Evolutionary conservation across 2,329 filamentous ascomycete genomes (phyloP).

Genomic region (Dothistroma pini): DNA sequence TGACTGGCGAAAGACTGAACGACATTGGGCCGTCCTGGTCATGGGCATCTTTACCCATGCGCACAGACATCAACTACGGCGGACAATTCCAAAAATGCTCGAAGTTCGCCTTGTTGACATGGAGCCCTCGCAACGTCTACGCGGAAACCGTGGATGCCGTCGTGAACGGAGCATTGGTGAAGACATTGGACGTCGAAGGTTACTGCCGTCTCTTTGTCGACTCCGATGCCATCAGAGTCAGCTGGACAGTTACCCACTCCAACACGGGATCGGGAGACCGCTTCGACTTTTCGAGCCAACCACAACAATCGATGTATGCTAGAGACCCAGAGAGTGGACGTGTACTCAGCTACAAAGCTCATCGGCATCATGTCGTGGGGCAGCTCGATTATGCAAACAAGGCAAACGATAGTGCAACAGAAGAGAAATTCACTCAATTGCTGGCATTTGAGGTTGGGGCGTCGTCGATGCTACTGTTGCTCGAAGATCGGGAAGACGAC

Average conservation of each 20-base stretch:
- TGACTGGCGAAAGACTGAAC: neutral
- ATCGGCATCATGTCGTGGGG: neutral
- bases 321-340: slow-evolving; percentile 1
- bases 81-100: neutral
- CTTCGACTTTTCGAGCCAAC: neutral
- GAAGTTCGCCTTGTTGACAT: neutral
- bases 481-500: neutral
- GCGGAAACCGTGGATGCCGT: neutral
- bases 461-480: slow-evolving; percentile 4
- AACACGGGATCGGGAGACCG: neutral
- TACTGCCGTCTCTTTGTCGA: neutral
- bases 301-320: neutral
- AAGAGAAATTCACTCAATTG: neutral
- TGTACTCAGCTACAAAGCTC: neutral
- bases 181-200: neutral
- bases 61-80: slow-evolving; percentile 2
- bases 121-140: neutral
- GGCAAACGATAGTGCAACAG: neutral
- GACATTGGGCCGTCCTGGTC: slow-evolving; percentile 7
- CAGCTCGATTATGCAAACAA: slow-evolving; percentile 4
- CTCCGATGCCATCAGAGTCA: neutral
- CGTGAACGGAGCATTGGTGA: neutral
- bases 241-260: neutral
- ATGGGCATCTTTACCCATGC: slow-evolving; percentile 8
- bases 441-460: neutral